These are phyloP conservation scores for Mycena belliarum DNA, from an alignment of 768 basidiomycete species.

Conservation along the genomic window DNA sequence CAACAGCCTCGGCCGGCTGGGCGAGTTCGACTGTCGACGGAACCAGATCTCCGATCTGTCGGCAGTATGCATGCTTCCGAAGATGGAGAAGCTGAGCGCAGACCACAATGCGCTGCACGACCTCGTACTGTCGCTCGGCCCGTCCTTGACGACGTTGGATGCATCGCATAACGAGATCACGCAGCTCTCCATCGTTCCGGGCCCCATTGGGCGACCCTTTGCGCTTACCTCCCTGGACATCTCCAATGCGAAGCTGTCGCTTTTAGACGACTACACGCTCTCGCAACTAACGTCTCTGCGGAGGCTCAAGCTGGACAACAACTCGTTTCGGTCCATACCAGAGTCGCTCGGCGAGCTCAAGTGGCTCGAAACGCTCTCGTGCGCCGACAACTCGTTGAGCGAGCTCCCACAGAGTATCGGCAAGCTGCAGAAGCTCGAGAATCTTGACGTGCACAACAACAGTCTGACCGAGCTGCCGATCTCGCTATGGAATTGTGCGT, in stretches of 20 bases:
- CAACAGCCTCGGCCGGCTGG: constrained; percentile 56
- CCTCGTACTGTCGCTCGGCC: constrained; percentile 76
- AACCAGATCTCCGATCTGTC: constrained; percentile 82
- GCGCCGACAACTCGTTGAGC: constrained; percentile 88
- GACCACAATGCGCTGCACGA: constrained; percentile 84
- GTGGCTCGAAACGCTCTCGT: constrained; percentile 72
- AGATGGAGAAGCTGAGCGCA: constrained; percentile 65
- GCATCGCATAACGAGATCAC: constrained; percentile 91
- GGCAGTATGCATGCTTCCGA: constrained; percentile 66
- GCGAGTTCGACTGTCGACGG: constrained; percentile 79
- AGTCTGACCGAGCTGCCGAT: constrained; percentile 74
- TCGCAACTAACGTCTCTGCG: constrained; percentile 72
- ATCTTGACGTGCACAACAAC: constrained; percentile 90
- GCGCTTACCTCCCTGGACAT: constrained; percentile 80
- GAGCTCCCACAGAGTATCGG: constrained; percentile 78
- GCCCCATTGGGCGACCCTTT: constrained; percentile 46
- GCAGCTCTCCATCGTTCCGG: constrained; percentile 61
- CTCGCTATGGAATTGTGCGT: constrained; percentile 82
- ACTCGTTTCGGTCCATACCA: constrained; percentile 81
- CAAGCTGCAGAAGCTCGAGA: constrained; percentile 68
- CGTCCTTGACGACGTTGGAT: constrained; percentile 64
- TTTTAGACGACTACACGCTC: constrained; percentile 74
- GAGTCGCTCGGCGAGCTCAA: constrained; percentile 77
- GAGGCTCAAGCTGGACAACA: constrained; percentile 78
- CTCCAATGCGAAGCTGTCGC: constrained; percentile 85